Evolutionary conservation across 106 monocot genomes (phyloP), one percentile per base, ranked within the genome.

Genomic region (Narthecium ossifragum): DNA sequence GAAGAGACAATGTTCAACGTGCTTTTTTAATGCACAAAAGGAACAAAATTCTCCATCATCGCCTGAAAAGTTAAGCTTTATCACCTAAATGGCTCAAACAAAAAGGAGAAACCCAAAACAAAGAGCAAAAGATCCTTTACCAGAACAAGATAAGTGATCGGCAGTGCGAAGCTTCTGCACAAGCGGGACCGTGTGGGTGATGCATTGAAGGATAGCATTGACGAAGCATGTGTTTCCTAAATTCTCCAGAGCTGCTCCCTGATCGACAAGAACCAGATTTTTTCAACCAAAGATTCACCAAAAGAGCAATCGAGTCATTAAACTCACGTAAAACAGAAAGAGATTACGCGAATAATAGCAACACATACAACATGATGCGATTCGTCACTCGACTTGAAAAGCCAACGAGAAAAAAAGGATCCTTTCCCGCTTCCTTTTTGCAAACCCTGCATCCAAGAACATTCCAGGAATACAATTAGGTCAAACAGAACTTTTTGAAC

Each of bases 201-300:
- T 51, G 61, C 78, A 81, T 52, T 93, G 93, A 20, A 93, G 73
- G 25, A 82, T 66, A 2, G 76, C 63, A 58, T 93, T 93, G 37
- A 93, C 54, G 55, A 85, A 93, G 59, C 93, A 93, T 1, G 85
- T 82, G 50, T 93, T 93, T n/a, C 85, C 88, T 36, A 80, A 38
- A 71, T 93, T 93, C 22, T n/a, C 2, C 24, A 93, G 70, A n/a
- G 52, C 72, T 5, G 85, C 76, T 31, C 93, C 93, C 93, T 93
- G 46, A 5, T 31, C 62, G 13, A 8, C 4, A 34, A 46, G 22
- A 20, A n/a, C 7, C 17, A 48, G 48, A 18, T 20, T 48, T 20
- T 48, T 5, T 36, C 10, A n/a, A n/a, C 36, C 36, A 36, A 5
- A 36, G 36, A 36, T 36, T 36, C 5, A 36, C 5, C 5, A 36